Evolutionary conservation across 2,329 filamentous ascomycete genomes (phyloP).

Genomic region (Aspergillus brunneoviolaceus): DNA sequence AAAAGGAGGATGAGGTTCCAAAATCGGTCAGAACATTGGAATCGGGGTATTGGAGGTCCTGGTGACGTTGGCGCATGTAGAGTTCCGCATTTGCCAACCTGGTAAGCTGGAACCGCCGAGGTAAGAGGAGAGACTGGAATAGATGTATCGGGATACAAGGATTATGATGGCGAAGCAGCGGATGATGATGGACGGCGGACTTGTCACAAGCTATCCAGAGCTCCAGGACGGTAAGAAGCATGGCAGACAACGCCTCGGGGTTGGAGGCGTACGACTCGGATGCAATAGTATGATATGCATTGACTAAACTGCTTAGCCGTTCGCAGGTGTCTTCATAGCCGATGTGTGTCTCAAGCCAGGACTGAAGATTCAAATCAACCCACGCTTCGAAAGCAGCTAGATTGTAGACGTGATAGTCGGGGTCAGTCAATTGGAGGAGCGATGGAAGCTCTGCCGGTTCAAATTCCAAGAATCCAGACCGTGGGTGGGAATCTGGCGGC

Average conservation of each 20-base stretch:
- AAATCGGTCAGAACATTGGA: slow-evolving; percentile 42
- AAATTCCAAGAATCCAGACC: slow-evolving; percentile 8
- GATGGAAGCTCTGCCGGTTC: slow-evolving; percentile 14
- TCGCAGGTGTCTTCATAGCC: slow-evolving; percentile 17
- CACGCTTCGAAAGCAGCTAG: slow-evolving; percentile 51
- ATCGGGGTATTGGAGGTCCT: slow-evolving; percentile 12
- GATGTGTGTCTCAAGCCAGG: slow-evolving; percentile 40
- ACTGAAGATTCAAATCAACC: slow-evolving; percentile 43
- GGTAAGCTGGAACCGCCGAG: slow-evolving; percentile 22
- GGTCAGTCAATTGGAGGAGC: slow-evolving; percentile 2
- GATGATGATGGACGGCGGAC: slow-evolving; percentile 39
- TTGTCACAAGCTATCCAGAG: slow-evolving; percentile 61
- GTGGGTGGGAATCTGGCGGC: slow-evolving; percentile 5
- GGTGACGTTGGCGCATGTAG: slow-evolving; percentile 45
- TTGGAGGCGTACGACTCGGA: slow-evolving; percentile 36
- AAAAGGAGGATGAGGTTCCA: slow-evolving; percentile 42
- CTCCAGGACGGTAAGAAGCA: slow-evolving; percentile 58
- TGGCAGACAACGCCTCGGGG: slow-evolving; percentile 53
- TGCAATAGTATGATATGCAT: slow-evolving; percentile 35
- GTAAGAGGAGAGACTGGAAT: slow-evolving; percentile 23
- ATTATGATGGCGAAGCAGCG: slow-evolving; percentile 49
- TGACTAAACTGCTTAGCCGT: slow-evolving; percentile 34
- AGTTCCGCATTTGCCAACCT: slow-evolving; percentile 42
- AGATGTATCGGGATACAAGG: slow-evolving; percentile 43
- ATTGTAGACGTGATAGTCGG: slow-evolving; percentile 20